Evolutionary conservation across 2,329 filamentous ascomycete genomes (phyloP).

Genomic region (Aspergillus novofumigatus): DNA sequence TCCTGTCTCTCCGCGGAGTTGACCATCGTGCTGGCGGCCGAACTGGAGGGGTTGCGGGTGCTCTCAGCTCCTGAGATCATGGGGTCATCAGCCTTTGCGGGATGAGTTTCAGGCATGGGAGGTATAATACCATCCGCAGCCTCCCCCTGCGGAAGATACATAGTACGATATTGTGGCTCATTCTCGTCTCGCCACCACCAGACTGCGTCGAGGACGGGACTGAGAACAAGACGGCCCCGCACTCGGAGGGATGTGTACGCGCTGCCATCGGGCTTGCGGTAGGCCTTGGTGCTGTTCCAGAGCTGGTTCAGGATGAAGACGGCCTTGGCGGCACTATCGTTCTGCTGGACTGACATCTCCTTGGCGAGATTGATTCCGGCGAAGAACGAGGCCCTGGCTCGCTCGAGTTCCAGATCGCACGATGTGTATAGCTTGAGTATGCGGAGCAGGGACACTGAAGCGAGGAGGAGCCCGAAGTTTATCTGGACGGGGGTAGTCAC

Average conservation of each 20-base stretch:
- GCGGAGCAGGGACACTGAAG: slow-evolving; percentile 31
- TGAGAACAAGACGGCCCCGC: slow-evolving; percentile 35
- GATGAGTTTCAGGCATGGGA: background rate
- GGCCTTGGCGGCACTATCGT: slow-evolving; percentile 32
- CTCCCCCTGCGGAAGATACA: slow-evolving; percentile 10
- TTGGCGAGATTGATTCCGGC: slow-evolving; percentile 36
- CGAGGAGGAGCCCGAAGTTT: slow-evolving; percentile 26
- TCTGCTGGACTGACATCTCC: slow-evolving; percentile 34
- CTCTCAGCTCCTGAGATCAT: slow-evolving; percentile 9
- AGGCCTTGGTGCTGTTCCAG: slow-evolving; percentile 41
- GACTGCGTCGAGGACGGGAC: slow-evolving; percentile 36
- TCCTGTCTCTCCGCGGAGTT: slow-evolving; percentile 14
- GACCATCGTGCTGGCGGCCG: slow-evolving; percentile 1
- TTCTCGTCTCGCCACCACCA: slow-evolving; percentile 45
- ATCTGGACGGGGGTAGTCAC: slow-evolving; percentile 26
- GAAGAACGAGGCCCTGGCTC: slow-evolving; percentile 33
- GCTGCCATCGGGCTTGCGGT: slow-evolving; percentile 35
- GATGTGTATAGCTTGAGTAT: slow-evolving; percentile 35
- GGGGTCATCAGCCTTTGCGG: background rate
- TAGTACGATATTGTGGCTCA: slow-evolving; percentile 23
- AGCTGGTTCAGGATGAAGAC: slow-evolving; percentile 33
- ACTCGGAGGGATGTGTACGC: slow-evolving; percentile 35
- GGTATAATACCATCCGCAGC: slow-evolving; percentile 15
- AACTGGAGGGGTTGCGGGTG: slow-evolving; percentile 3
- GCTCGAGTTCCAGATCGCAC: slow-evolving; percentile 29